Conservation (phyloP, 257 asterid genomes). For the Solanum okadae region DNA sequence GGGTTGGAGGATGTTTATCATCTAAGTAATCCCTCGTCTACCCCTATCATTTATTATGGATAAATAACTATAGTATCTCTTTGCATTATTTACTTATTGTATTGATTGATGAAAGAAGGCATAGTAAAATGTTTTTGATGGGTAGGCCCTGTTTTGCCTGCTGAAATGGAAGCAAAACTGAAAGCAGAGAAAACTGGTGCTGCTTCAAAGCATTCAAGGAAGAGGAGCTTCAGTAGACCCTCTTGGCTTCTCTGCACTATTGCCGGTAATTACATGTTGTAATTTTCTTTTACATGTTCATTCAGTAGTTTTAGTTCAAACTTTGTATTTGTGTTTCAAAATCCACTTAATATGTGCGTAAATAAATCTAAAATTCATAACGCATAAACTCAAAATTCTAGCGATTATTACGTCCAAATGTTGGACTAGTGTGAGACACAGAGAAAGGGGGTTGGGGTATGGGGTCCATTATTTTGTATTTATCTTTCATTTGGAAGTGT, state of each 20-base stretch:
- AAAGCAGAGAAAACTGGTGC: constrained; percentile 23
- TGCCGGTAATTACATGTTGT: constrained; percentile 39
- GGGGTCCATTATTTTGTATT: not conserved
- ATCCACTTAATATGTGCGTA: not conserved
- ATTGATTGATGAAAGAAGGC: not conserved
- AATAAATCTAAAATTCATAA: not conserved
- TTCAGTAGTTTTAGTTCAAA: not conserved
- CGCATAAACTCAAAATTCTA: not conserved
- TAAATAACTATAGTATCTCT: not conserved
- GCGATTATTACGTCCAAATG: not conserved
- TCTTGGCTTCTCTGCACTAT: constrained; percentile 85
- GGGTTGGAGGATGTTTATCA: not conserved
- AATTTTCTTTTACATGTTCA: not conserved
- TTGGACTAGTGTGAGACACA: not conserved
- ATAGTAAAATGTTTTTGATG: not conserved
- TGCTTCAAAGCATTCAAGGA: constrained; percentile 25
- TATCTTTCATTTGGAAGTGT: not conserved
- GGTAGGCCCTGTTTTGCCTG: constrained; percentile 9
- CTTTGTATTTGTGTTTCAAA: not conserved
- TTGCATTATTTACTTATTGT: not conserved
- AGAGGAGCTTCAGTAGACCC: constrained; percentile 47
- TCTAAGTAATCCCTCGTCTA: not conserved
- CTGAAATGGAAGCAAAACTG: constrained; percentile 32
- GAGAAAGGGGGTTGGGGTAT: not conserved
- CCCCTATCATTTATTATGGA: not conserved